Evolutionary conservation across 805 yeast genomes (phyloP).

Genomic region (Candida pini): DNA sequence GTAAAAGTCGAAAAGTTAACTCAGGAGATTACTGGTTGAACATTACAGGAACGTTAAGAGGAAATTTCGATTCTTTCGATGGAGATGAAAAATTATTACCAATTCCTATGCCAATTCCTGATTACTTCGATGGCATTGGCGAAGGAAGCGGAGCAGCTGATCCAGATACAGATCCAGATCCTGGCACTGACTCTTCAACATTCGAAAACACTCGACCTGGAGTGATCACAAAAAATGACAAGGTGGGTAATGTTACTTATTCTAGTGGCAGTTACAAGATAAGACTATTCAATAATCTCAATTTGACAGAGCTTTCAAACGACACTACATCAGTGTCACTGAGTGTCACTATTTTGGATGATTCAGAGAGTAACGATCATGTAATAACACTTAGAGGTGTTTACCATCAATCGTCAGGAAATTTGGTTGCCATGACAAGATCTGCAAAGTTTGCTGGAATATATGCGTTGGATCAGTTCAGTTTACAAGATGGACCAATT

Average conservation of each 20-base stretch:
- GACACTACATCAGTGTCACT: constrained; percentile 32
- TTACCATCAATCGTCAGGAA: constrained; percentile 62
- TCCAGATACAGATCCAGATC: constrained; percentile 5
- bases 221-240: constrained; percentile 1
- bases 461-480: constrained; percentile 57
- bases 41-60: constrained; percentile 43
- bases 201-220: constrained; percentile 6
- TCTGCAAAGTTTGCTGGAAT: constrained; percentile 62
- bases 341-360: constrained; percentile 32
- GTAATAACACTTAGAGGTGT: constrained; percentile 50
- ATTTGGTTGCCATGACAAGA: constrained; percentile 50
- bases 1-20: constrained; percentile 17
- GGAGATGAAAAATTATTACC: constrained; percentile 8
- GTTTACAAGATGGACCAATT: constrained; percentile 31
- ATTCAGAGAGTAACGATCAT: constrained; percentile 44
- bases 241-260: constrained; percentile 25
- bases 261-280: constrained; percentile 18
- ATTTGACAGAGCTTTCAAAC: constrained; percentile 5
- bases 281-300: constrained; percentile 13
- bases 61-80: constrained; percentile 30
- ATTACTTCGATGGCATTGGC: constrained; percentile 19
- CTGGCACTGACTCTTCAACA: constrained; percentile 11
- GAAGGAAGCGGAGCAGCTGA: constrained; percentile 14
- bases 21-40: constrained; percentile 32
- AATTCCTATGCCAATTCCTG: constrained; percentile 27